Conservation (phyloP, 768 basidiomycete genomes). For the Mycena haematopus region DNA sequence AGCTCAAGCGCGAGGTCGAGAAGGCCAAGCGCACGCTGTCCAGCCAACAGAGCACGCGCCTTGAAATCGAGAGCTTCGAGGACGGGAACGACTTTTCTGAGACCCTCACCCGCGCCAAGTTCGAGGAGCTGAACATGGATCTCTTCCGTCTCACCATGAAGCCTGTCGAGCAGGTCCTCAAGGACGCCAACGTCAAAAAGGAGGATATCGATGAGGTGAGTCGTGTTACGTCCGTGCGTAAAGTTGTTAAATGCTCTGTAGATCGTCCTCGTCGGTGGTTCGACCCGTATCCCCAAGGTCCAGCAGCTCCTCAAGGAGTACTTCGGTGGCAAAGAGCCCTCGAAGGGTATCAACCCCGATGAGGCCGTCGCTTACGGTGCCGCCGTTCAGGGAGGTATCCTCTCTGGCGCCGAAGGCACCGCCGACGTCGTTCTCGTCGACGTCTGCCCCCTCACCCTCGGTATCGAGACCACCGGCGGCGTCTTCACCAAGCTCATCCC, state of each 20-base stretch:
- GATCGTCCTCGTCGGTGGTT: constrained; percentile 94
- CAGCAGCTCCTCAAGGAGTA: constrained; percentile 98
- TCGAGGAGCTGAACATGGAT: constrained; percentile 98
- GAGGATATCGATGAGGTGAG: constrained; percentile 89
- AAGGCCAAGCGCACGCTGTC: constrained; percentile 95
- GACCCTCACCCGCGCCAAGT: constrained; percentile 96
- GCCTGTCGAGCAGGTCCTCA: constrained; percentile 98
- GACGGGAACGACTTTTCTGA: constrained; percentile 97
- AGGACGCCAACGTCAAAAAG: constrained; percentile 98
- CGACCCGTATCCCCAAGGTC: constrained; percentile 99
- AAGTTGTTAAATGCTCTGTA: constrained; percentile 29
- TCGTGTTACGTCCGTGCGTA: neutral
- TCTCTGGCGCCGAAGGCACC: constrained; percentile 91
- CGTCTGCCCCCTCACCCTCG: constrained; percentile 95
- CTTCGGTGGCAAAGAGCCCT: constrained; percentile 96
- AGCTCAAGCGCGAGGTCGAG: constrained; percentile 93
- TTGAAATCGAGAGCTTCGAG: constrained; percentile 97
- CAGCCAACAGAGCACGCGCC: constrained; percentile 85
- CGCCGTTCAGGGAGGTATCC: constrained; percentile 97
- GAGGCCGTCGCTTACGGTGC: constrained; percentile 99
- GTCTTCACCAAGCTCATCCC: constrained; percentile 98
- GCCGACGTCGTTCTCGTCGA: constrained; percentile 94
- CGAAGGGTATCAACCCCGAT: constrained; percentile 98
- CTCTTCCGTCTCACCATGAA: constrained; percentile 99
- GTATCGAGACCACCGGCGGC: constrained; percentile 98